Percentiles rank a stretch among this genome's conserved stretches.
These are phyloP conservation scores for Conticribra weissflogii DNA, from an alignment of 108 stramenopile species.

Conservation along the genomic window DNA sequence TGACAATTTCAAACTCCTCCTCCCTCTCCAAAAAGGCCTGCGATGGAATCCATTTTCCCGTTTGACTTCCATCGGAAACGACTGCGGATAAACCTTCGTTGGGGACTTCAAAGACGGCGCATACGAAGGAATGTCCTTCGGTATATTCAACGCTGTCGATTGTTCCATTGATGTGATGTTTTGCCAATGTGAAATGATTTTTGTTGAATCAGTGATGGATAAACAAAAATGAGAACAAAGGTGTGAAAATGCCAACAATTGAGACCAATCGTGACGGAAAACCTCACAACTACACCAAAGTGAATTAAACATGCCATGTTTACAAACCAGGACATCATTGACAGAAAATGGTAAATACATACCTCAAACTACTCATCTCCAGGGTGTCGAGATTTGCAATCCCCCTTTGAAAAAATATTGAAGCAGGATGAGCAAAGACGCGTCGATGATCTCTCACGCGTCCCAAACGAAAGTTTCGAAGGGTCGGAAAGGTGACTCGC, in stretches of 20 bases:
- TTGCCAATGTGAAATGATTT: too few species aligned
- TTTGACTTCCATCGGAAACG: neutral
- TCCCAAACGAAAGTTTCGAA: slow-evolving; percentile 79
- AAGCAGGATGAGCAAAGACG: slow-evolving; percentile 83
- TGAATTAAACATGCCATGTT: too few species aligned
- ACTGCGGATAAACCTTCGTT: slow-evolving; percentile 44
- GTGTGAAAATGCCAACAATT: neutral
- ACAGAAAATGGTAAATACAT: slow-evolving; percentile 57
- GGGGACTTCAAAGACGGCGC: slow-evolving; percentile 80
- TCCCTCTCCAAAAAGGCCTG: slow-evolving; percentile 53
- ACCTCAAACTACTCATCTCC: slow-evolving; percentile 76
- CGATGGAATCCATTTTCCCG: slow-evolving; percentile 29
- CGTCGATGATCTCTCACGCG: slow-evolving; percentile 77
- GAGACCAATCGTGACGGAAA: neutral
- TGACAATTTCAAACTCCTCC: slow-evolving; percentile 71
- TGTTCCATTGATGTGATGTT: too few species aligned
- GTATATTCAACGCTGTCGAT: slow-evolving; percentile 63
- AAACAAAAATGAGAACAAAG: neutral
- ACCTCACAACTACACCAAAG: neutral
- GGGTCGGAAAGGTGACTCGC: slow-evolving; percentile 74
- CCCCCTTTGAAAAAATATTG: slow-evolving; percentile 80
- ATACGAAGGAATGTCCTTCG: slow-evolving; percentile 62
- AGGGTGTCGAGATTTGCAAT: slow-evolving; percentile 77
- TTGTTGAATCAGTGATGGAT: neutral
- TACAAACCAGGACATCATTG: too few species aligned